Base-by-base conservation (phyloP, 73 alveolate species). In the Stentor coeruleus region DNA sequence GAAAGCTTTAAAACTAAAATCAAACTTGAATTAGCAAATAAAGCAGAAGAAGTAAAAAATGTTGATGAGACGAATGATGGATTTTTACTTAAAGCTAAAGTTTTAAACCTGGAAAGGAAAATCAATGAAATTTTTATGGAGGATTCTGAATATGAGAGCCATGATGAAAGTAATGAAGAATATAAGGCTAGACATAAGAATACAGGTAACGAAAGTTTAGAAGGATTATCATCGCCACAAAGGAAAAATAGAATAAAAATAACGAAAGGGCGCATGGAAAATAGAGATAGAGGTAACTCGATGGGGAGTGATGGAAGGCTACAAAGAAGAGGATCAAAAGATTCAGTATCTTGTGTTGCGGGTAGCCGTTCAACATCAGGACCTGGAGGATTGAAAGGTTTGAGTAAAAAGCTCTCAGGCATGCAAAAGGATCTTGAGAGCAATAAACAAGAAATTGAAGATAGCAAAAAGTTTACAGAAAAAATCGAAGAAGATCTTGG, bases 1-100 rank as follows among this genome's bases (percentile, higher is more conserved):
- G 73, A 57, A 57, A 31, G 73, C 15, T 31, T 57, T n/a, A 57
- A 57, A 57, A 57, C 73, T n/a, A 57, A 57, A 57, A 57, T 57
- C 35, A 57, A 57, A 57, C 15, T 57, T 2, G 73, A 57, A 57
- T n/a, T n/a, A n/a, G 15, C 73, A 57, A n/a, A 57, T 20, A n/a
- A n/a, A n/a, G n/a, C n/a, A n/a, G n/a, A n/a, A n/a, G n/a, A n/a
- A n/a, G n/a, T n/a, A n/a, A n/a, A n/a, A n/a, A n/a, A n/a, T 0
- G 73, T 31, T 20, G 73, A 57, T 20, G 28, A 20, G 28, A 57
- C 35, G 35, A 20, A n/a, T 57, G 73, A 57, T 57, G 73, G 28
- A 31, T n/a, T 57, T 2, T n/a, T 31, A 57, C 73, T 57, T 20
- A 57, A 57, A 57, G 73, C 73, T 20, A 57, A 31, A 2, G 73